Conservation (phyloP, 176 grass and related monocot genomes). For the Stipa capillata region DNA sequence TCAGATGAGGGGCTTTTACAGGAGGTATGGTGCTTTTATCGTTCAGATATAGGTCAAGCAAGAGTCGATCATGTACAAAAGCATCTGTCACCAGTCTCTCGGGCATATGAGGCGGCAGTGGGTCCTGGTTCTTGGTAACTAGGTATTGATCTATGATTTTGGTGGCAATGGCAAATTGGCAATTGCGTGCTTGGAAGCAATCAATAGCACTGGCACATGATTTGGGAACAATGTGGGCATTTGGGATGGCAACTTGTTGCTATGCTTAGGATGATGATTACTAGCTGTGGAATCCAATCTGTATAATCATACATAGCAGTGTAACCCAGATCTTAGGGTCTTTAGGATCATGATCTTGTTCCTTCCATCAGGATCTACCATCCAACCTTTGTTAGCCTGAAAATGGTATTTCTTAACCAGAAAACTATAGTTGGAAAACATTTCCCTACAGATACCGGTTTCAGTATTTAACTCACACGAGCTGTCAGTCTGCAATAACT, state of each 20-base stretch:
- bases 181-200: not conserved
- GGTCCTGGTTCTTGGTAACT: not conserved
- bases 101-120: not conserved
- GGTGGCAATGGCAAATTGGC: not conserved
- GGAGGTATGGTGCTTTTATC: conserved; percentile 32
- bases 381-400: not conserved
- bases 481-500: not conserved
- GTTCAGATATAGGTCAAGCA: not conserved
- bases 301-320: not conserved
- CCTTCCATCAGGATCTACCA: not conserved
- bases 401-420: not conserved
- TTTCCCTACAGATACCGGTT: no score
- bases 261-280: not conserved
- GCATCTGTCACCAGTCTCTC: not conserved
- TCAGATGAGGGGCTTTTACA: conserved; percentile 79
- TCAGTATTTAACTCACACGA: no score
- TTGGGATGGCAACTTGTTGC: not conserved
- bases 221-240: not conserved
- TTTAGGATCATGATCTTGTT: conserved; percentile 9
- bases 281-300: not conserved
- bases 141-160: not conserved
- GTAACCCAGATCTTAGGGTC: not conserved
- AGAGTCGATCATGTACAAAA: not conserved
- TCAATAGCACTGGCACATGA: not conserved
- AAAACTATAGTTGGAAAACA: not conserved